Conservation (phyloP, 306 rosid genomes). For the Glycine tomentella region DNA sequence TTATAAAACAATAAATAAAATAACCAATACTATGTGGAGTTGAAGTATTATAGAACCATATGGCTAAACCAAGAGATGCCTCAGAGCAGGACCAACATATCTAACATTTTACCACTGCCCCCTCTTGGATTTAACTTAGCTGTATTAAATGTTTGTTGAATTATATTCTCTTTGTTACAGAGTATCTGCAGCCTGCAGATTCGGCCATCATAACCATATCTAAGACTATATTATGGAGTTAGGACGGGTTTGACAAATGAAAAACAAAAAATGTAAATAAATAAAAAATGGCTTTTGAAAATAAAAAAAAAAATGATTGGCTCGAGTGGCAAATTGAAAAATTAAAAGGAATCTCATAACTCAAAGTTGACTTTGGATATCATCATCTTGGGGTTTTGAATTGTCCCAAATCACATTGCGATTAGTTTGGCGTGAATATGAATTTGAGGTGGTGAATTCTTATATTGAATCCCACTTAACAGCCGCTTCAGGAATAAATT, state of each 20-base stretch:
- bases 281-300: background rate
- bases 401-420: background rate
- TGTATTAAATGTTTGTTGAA: conserved; percentile 53
- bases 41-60: conserved; percentile 45
- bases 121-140: conserved; percentile 42
- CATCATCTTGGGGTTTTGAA: conserved; percentile 10
- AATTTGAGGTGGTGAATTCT: background rate
- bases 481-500: background rate
- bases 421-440: too few relatives aligned
- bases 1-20: conserved; percentile 8
- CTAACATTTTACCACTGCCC: conserved; percentile 44
- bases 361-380: conserved; percentile 21
- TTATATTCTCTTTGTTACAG: conserved; percentile 53
- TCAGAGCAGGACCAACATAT: conserved; percentile 47
- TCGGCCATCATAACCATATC: conserved; percentile 87
- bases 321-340: conserved; percentile 26
- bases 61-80: conserved; percentile 35
- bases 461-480: background rate
- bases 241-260: background rate
- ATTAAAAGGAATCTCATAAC: background rate
- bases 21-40: conserved; percentile 40
- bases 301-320: background rate
- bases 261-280: background rate
- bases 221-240: conserved; percentile 33
- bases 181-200: conserved; percentile 62